phyloP scores from a whole-genome alignment of 176 grass and related monocot species.

The Secale cereale region DNA sequence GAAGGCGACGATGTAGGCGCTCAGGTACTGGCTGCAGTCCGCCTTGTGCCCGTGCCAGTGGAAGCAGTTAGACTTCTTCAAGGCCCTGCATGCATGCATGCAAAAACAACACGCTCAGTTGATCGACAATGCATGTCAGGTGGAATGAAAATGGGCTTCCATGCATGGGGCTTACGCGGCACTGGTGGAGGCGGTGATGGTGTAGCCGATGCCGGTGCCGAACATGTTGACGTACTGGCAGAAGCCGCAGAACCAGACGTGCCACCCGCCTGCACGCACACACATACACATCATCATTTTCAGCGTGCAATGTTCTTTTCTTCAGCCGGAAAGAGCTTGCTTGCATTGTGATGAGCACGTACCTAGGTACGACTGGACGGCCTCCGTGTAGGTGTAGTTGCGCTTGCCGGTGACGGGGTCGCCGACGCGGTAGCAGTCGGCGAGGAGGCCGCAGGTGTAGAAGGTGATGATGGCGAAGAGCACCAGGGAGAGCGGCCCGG shows the following conservation, averaged over 20 bases:
- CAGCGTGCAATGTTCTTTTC: background rate
- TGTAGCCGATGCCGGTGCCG: constrained; percentile 74
- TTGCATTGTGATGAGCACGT: no score
- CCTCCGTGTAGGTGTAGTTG: constrained; percentile 76
- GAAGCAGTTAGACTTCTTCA: constrained; percentile 75
- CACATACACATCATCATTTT: background rate
- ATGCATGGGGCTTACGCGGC: constrained; percentile 43
- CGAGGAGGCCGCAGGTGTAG: constrained; percentile 70
- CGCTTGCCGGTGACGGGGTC: constrained; percentile 57
- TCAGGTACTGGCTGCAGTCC: constrained; percentile 59
- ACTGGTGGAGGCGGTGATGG: constrained; percentile 79
- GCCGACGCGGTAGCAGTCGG: constrained; percentile 70
- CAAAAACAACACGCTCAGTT: background rate
- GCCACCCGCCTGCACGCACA: constrained; percentile 47
- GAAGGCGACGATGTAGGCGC: constrained; percentile 69
- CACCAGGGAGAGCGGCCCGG: constrained; percentile 42
- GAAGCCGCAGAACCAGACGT: constrained; percentile 63
- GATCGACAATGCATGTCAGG: background rate
- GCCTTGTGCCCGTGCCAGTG: constrained; percentile 42
- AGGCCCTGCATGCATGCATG: constrained; percentile 37
- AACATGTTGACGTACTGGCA: constrained; percentile 88
- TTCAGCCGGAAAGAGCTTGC: no score
- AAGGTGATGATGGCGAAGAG: constrained; percentile 75
- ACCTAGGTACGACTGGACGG: constrained; percentile 74
- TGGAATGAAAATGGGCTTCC: background rate